Base-by-base conservation (phyloP, 2,329 filamentous ascomycete species). In the Trichoderma oligosporum region DNA sequence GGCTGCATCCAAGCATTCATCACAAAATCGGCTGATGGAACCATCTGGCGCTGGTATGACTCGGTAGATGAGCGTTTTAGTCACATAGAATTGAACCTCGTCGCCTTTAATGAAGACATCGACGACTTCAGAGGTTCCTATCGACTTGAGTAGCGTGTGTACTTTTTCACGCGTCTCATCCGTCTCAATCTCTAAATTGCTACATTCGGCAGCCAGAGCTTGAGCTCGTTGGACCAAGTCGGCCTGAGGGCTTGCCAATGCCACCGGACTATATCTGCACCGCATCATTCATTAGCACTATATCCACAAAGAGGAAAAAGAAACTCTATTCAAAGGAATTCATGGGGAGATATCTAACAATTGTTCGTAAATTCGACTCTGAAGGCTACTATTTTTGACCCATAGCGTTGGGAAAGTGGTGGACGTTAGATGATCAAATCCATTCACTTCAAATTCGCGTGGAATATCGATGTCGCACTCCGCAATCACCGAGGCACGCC, bases 381-480 rank as follows among this genome's bases (percentile, higher is more conserved):
- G 80, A 8, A 87, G 74, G 22, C 76, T 76, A 7, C 81, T 78
- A 6, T 82, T 74, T 24, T 73, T 73, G 38, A 85, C 76, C 82
- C 83, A 86, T 33, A 78, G 68, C 9, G 73, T 68, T 24, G 82
- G 78, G 22, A 84, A 70, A 7, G 69, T 66, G 6, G 64, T 65
- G 1, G 65, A 67, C 33, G 68, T 68, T 1, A 66, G 59, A 12
- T 65, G 61, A 25, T 66, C 63, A 12, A 70, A 62, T 4, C 74
- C 75, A 69, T 79, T 81, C 29, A 75, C 73, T 49, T 75, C 67
- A 27, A 73, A 71, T 14, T 66, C 63, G 27, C 74, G 69, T 2
- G 78, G 74, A 8, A 83, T 74, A 1, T 78, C 78, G 52, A 85
- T 81, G 49, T 85, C 82, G 65, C 78, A 83, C 55, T 84, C 82